Base-by-base conservation (phyloP, 1,139 yeast species). In the Candida sojae region DNA sequence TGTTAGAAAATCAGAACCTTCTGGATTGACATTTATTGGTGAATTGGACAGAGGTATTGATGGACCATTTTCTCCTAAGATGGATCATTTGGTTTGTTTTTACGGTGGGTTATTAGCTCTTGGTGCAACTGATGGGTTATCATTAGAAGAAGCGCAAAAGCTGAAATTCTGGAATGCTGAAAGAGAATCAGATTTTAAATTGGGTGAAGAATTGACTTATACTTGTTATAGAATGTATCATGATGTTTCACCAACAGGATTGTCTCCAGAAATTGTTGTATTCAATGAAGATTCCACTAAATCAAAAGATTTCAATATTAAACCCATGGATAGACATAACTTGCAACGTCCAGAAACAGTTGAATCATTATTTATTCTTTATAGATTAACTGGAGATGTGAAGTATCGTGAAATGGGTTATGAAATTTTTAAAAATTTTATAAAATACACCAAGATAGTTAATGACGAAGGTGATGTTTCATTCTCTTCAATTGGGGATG, bases 81-180 rank as follows among this genome's bases (percentile, higher is more conserved):
- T 92, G 97, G 98, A 92, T 63, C 97, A 92, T 67, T 73, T 90
- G 54, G 97, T 90, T 23, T 92, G 98, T 66, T 91, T 90, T 69
- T 84, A 89, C 61, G 97, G 97, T 48, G 97, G 97, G 0, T 77
- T 88, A 58, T 79, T 91, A 54, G 96, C 97, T 0, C 70, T 91
- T 46, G 97, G 97, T 29, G 96, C 97, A 13, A 92, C 73, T 17
- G 81, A 79, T 43, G 98, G 98, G 10, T 59, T 72, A 41, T 68
- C 83, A 1, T 63, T 84, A 34, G 70, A 69, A 3, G 80, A 78
- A 50, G 74, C 73, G 4, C 57, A 53, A 46, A 64, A 67, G 47
- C 58, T 54, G 52, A 63, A 71, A 3, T 56, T 58, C 49, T 75
- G 80, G 80, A 65, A 58, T 48, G 59, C 55, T 2, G 71, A 67